Evolutionary conservation across 1,284 basidiomycete genomes (phyloP).

Genomic region (Apiotrichum porosum): DNA sequence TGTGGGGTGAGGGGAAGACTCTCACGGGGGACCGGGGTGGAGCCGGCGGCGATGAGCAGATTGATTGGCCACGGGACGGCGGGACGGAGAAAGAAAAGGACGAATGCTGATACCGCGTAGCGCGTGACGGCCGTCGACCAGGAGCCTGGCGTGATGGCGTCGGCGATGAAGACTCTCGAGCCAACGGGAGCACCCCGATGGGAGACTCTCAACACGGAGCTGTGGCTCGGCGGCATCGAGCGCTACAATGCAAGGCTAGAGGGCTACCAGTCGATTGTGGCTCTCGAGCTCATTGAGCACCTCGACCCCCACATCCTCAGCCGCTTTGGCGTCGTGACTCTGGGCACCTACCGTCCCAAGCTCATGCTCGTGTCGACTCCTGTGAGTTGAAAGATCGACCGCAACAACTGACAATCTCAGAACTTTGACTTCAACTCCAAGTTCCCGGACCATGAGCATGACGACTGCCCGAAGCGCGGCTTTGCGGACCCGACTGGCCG

Average conservation of each 20-base stretch:
- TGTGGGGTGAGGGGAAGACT: too few species aligned
- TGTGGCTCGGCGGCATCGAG: conserved; percentile 80
- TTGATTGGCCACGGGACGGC: too few species aligned
- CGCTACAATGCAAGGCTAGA: conserved; percentile 67
- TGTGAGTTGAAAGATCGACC: conserved; percentile 21
- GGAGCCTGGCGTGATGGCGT: conserved; percentile 36
- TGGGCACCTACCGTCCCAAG: conserved; percentile 77
- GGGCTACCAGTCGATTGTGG: conserved; percentile 74
- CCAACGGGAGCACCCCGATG: conserved; percentile 54
- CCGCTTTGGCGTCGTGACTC: conserved; percentile 70
- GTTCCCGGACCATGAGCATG: conserved; percentile 61
- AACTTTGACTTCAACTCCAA: conserved; percentile 68
- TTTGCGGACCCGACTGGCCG: conserved; percentile 71
- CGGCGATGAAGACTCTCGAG: conserved; percentile 33
- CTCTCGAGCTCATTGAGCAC: conserved; percentile 91
- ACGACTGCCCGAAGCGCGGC: conserved; percentile 50
- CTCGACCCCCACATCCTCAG: conserved; percentile 64
- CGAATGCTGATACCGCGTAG: too few species aligned
- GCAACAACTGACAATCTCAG: conserved; percentile 13
- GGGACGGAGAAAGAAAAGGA: too few species aligned
- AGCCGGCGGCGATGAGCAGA: too few species aligned
- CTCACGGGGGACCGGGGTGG: too few species aligned
- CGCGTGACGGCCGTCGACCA: too few species aligned
- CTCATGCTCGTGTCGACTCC: conserved; percentile 82
- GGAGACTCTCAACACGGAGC: conserved; percentile 64